A percentile compares a stretch with the other conserved stretches of the same genome.
Conservation (phyloP, 805 yeast species). For the Myxozyma lipomycoides region DNA sequence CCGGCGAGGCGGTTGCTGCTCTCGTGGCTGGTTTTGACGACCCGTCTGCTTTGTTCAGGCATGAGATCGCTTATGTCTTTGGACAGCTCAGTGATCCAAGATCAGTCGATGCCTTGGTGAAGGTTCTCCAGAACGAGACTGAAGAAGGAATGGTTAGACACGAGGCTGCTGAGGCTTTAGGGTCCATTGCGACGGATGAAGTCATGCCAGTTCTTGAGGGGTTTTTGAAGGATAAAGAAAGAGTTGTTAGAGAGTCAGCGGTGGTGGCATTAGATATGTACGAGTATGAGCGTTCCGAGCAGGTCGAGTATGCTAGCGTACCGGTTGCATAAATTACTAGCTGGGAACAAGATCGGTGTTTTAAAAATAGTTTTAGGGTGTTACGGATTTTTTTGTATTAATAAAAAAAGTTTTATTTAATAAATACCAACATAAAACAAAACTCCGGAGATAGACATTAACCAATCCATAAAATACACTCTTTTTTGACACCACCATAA, state of each 20-base stretch:
- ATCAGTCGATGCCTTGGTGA: slow-evolving; percentile 80
- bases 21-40: slow-evolving; percentile 86
- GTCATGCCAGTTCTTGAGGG: slow-evolving; percentile 82
- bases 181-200: slow-evolving; percentile 93
- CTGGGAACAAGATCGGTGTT: slow-evolving; percentile 44
- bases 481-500: not conserved
- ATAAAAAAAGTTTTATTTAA: not conserved
- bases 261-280: slow-evolving; percentile 97
- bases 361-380: not conserved
- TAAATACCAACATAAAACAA: not conserved
- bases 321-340: slow-evolving; percentile 35
- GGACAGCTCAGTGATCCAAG: slow-evolving; percentile 95
- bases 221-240: slow-evolving; percentile 74
- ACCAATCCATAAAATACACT: not conserved
- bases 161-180: slow-evolving; percentile 98
- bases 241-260: slow-evolving; percentile 94
- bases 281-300: slow-evolving; percentile 62
- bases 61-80: slow-evolving; percentile 96
- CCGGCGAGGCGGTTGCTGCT: slow-evolving; percentile 89
- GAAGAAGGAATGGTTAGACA: slow-evolving; percentile 99
- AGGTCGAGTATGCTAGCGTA: slow-evolving; percentile 22
- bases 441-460: not conserved
- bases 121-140: slow-evolving; percentile 66
- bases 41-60: slow-evolving; percentile 89
- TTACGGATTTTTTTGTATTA: not conserved